A percentile compares a stretch with the other conserved stretches of the same genome.
Conservation (phyloP, 1,284 basidiomycete species). For the Ceratobasidium sp. region DNA sequence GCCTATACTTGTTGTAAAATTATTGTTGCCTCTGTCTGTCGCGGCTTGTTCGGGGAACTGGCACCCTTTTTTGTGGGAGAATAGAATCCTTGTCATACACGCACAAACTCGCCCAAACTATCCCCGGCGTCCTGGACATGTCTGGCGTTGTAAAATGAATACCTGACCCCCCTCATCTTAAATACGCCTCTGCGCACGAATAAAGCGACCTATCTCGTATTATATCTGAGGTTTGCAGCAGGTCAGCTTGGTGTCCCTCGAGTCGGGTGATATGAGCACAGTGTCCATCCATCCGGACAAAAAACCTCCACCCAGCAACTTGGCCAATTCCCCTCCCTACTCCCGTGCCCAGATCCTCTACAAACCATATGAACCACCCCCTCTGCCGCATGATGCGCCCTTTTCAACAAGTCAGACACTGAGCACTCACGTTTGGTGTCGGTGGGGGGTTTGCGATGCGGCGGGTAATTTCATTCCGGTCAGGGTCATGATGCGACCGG, state of each 20-base stretch:
- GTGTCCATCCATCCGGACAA: background rate
- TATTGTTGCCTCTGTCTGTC: too few relatives aligned
- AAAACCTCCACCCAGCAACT: background rate
- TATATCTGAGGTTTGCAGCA: background rate
- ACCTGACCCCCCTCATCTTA: too few relatives aligned
- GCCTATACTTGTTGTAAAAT: too few relatives aligned
- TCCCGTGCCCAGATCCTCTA: background rate
- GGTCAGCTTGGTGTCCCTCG: background rate
- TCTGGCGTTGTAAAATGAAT: too few relatives aligned
- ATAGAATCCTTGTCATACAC: too few relatives aligned
- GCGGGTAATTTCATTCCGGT: constrained; percentile 31
- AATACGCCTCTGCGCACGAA: constrained; percentile 84
- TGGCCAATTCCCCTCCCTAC: background rate
- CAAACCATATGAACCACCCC: background rate
- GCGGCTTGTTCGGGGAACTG: too few relatives aligned
- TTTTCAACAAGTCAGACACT: background rate
- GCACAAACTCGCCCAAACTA: too few relatives aligned
- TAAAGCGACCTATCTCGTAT: constrained; percentile 77
- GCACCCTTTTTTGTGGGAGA: too few relatives aligned
- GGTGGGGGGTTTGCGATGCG: constrained; percentile 9
- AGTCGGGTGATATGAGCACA: too few relatives aligned
- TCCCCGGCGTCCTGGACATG: too few relatives aligned
- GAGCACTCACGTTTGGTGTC: constrained; percentile 33
- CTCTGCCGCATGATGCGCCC: background rate
- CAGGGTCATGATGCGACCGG: background rate